phyloP scores from a whole-genome alignment of 805 yeast genomes.

The Suhomyces faveliae region DNA sequence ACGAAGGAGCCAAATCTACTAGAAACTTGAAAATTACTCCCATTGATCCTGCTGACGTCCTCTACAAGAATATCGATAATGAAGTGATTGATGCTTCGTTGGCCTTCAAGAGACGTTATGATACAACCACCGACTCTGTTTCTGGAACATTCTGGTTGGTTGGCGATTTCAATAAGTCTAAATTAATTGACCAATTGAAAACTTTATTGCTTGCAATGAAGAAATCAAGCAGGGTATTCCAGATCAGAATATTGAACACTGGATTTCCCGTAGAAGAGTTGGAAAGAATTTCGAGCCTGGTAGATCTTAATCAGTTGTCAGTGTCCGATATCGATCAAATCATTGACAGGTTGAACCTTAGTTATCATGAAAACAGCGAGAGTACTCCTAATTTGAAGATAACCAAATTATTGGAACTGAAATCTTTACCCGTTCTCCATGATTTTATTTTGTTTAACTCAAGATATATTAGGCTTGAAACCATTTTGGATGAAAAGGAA shows the following conservation, averaged over 20 bases:
- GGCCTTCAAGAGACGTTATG: slow-evolving; percentile 14
- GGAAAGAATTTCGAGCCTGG: slow-evolving; percentile 2
- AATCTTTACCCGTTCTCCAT: slow-evolving; percentile 31
- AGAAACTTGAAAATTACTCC: slow-evolving; percentile 48
- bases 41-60: slow-evolving; percentile 28
- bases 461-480: slow-evolving; percentile 42
- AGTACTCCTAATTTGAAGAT: slow-evolving; percentile 7
- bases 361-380: background rate
- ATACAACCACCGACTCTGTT: slow-evolving; percentile 14
- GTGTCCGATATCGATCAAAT: slow-evolving; percentile 10
- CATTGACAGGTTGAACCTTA: slow-evolving; percentile 2
- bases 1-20: slow-evolving; percentile 36
- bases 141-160: slow-evolving; percentile 57
- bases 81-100: slow-evolving; percentile 26
- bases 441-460: slow-evolving; percentile 54
- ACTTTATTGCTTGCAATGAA: slow-evolving; percentile 24
- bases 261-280: slow-evolving; percentile 6
- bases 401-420: slow-evolving; percentile 23
- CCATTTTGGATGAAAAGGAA: slow-evolving; percentile 21
- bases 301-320: slow-evolving; percentile 3
- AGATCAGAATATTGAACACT: slow-evolving; percentile 35
- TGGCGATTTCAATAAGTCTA: slow-evolving; percentile 50
- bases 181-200: slow-evolving; percentile 45
- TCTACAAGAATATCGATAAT: slow-evolving; percentile 28
- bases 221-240: slow-evolving; percentile 30